Percentiles rank a stretch among this genome's conserved stretches.
Evolutionary conservation across 2,329 filamentous ascomycete genomes (phyloP).

Genomic region (Venturia asperata): DNA sequence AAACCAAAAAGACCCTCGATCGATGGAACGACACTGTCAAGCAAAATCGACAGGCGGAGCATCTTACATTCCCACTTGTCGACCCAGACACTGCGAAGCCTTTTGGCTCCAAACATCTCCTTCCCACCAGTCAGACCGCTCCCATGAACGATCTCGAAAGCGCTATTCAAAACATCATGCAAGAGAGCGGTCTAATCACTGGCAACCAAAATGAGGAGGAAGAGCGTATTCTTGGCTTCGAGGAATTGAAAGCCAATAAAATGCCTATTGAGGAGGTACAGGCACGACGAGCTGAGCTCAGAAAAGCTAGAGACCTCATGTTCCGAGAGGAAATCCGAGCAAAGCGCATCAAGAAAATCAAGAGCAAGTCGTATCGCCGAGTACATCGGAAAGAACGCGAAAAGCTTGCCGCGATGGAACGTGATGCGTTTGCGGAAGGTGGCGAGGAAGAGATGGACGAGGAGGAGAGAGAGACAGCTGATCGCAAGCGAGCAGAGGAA

Average conservation of each 20-base stretch:
- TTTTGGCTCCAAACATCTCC: conserved; percentile 56
- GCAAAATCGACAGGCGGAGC: conserved; percentile 83
- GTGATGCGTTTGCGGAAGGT: conserved; percentile 52
- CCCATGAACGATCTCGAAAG: conserved; percentile 76
- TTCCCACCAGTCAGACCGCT: conserved; percentile 50
- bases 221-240: conserved; percentile 59
- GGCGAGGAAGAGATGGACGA: conserved; percentile 45
- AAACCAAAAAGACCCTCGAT: conserved; percentile 83
- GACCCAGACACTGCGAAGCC: conserved; percentile 59
- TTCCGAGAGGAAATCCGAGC: conserved; percentile 83
- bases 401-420: conserved; percentile 50
- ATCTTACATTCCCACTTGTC: conserved; percentile 77
- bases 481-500: conserved; percentile 72
- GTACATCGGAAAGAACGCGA: conserved; percentile 78
- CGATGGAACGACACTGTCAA: conserved; percentile 95
- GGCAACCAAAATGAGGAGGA: conserved; percentile 54
- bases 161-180: conserved; percentile 80
- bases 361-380: conserved; percentile 89
- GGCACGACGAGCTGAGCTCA: conserved; percentile 64
- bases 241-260: conserved; percentile 63
- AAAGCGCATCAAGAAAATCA: conserved; percentile 97
- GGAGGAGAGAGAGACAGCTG: conserved; percentile 57
- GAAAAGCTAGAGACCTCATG: conserved; percentile 73
- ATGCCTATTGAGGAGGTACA: conserved; percentile 66
- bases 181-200: conserved; percentile 70